These are phyloP conservation scores for Cladosporium sp. DNA, from an alignment of 2,329 filamentous ascomycete genomes.

Conservation along the genomic window DNA sequence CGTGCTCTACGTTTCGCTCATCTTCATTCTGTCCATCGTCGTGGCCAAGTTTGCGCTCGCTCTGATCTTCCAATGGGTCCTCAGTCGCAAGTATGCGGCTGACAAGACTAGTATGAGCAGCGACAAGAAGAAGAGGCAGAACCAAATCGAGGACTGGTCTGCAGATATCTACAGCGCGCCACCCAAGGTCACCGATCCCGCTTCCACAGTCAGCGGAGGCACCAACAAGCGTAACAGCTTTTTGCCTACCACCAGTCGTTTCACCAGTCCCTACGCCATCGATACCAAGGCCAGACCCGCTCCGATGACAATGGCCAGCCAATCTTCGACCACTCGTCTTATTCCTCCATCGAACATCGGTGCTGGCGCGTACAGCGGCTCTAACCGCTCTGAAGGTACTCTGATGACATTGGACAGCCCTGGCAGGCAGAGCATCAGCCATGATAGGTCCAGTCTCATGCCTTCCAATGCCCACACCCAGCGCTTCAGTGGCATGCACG, in stretches of 20 bases:
- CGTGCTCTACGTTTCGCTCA: slow-evolving; percentile 86
- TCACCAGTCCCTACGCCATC: slow-evolving; percentile 80
- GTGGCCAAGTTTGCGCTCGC: slow-evolving; percentile 80
- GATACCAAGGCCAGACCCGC: slow-evolving; percentile 53
- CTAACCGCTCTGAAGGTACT: slow-evolving; percentile 52
- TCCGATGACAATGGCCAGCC: slow-evolving; percentile 93
- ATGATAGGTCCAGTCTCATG: slow-evolving; percentile 15
- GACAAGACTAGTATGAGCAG: slow-evolving; percentile 76
- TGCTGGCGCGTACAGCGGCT: slow-evolving; percentile 61
- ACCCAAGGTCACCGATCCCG: slow-evolving; percentile 69
- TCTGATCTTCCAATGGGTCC: slow-evolving; percentile 91
- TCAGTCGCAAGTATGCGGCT: slow-evolving; percentile 78
- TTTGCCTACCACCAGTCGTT: slow-evolving; percentile 87
- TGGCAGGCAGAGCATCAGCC: slow-evolving; percentile 16
- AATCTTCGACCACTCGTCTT: slow-evolving; percentile 67
- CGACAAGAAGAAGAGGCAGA: slow-evolving; percentile 75
- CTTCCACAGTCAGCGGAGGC: slow-evolving; percentile 58
- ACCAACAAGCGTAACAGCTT: slow-evolving; percentile 80
- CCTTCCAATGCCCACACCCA: slow-evolving; percentile 31
- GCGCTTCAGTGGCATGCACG: slow-evolving; percentile 49
- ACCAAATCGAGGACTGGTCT: slow-evolving; percentile 96
- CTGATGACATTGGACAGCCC: slow-evolving; percentile 40
- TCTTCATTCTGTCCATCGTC: slow-evolving; percentile 88
- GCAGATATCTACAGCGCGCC: slow-evolving; percentile 95
- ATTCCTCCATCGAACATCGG: slow-evolving; percentile 47